Conservation (phyloP, 768 basidiomycete genomes). For the Piloderma croceum region DNA sequence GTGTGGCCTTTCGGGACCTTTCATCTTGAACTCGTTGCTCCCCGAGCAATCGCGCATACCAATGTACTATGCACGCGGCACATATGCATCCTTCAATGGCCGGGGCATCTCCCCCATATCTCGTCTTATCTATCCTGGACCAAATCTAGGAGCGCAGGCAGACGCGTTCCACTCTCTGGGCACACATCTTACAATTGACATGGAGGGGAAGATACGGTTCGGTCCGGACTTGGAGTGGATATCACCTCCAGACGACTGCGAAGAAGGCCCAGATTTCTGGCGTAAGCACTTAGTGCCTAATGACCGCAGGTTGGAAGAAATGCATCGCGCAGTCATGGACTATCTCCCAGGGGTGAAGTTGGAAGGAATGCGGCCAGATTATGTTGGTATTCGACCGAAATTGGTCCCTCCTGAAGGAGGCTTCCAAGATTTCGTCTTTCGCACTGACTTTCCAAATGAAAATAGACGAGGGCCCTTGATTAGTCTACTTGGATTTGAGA, state of each 20-base stretch:
- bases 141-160: conserved; percentile 51
- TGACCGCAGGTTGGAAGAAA: conserved; percentile 53
- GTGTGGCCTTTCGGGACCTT: conserved; percentile 65
- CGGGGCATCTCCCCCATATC: conserved; percentile 62
- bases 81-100: conserved; percentile 85
- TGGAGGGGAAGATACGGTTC: conserved; percentile 81
- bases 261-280: conserved; percentile 74
- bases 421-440: conserved; percentile 81
- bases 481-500: conserved; percentile 85
- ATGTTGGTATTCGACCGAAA: conserved; percentile 85
- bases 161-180: conserved; percentile 82
- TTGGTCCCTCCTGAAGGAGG: conserved; percentile 65
- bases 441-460: conserved; percentile 49
- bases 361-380: conserved; percentile 71
- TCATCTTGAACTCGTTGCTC: conserved; percentile 67
- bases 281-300: conserved; percentile 54
- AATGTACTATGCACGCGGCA: conserved; percentile 77
- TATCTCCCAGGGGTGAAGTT: conserved; percentile 64
- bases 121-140: conserved; percentile 89
- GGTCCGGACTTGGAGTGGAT: conserved; percentile 94
- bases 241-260: conserved; percentile 40
- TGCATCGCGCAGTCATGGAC: conserved; percentile 63
- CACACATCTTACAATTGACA: conserved; percentile 85
- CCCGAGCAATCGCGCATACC: conserved; percentile 53
- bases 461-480: conserved; percentile 51